Percentiles rank a stretch among this genome's conserved stretches.
These are phyloP conservation scores for Eremothecium coryli DNA, from an alignment of 1,139 yeast species.

Conservation along the genomic window DNA sequence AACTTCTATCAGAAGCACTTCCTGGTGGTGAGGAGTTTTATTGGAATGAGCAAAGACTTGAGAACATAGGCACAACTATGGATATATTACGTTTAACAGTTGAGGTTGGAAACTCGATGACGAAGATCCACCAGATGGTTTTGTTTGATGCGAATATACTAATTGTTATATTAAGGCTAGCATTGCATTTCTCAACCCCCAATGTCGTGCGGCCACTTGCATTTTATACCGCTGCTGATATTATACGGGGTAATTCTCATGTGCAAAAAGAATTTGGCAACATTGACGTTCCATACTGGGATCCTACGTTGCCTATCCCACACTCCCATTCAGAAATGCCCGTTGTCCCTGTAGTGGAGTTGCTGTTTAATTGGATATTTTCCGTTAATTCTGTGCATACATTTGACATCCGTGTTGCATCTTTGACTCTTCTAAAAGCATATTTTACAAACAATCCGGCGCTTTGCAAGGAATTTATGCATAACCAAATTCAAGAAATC, in stretches of 20 bases:
- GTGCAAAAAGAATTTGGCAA: slow-evolving; percentile 64
- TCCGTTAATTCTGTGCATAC: slow-evolving; percentile 71
- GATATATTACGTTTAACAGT: slow-evolving; percentile 71
- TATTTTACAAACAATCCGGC: slow-evolving; percentile 57
- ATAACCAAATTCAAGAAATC: slow-evolving; percentile 52
- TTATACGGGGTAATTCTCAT: slow-evolving; percentile 53
- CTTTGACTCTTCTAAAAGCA: slow-evolving; percentile 57
- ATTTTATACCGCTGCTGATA: slow-evolving; percentile 64
- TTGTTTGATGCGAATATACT: slow-evolving; percentile 58
- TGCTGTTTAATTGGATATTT: slow-evolving; percentile 75
- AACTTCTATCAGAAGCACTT: slow-evolving; percentile 53
- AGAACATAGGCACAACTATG: slow-evolving; percentile 55
- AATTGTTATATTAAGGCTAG: slow-evolving; percentile 55
- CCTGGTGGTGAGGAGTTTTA: slow-evolving; percentile 39
- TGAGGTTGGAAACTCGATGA: slow-evolving; percentile 61
- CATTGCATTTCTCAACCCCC: slow-evolving; percentile 58
- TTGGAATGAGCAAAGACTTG: slow-evolving; percentile 67
- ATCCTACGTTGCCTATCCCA: slow-evolving; percentile 48
- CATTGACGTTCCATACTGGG: slow-evolving; percentile 86
- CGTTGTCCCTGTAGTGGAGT: slow-evolving; percentile 55
- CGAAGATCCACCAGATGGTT: slow-evolving; percentile 50
- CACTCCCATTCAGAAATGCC: slow-evolving; percentile 18
- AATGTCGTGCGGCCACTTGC: slow-evolving; percentile 57
- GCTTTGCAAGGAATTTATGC: slow-evolving; percentile 52
- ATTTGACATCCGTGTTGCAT: slow-evolving; percentile 70